Evolutionary conservation across 164 flowering plant genomes (phyloP), one percentile per base, ranked within the genome.

Genomic region (Nymphaea thermarum): DNA sequence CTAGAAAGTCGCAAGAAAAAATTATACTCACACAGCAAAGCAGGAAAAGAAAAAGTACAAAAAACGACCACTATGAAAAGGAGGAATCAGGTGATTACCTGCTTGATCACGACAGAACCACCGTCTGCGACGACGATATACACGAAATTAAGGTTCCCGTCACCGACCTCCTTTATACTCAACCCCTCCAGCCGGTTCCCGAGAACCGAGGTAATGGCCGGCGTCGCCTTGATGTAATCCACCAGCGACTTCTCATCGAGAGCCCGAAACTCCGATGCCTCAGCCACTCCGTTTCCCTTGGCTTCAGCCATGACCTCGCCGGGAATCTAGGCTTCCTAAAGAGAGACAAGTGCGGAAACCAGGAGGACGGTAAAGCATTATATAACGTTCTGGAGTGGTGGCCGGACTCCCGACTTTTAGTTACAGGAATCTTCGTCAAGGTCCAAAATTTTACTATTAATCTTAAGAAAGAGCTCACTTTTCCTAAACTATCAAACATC

Each of bases 121-220:
- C 84, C 89, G 4, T 84, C 55, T 14, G 75, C 62, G 44, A 67
- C 47, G 59, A 87, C 84, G 67, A 87, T 87, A 72, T 74, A 87
- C 36, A 87, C 93, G 66, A 83, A 85, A 72, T 87, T 85, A 67
- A 85, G 85, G 73, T 87, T 87, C 15, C 97, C 98, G 68, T 94
- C 98, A 18, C 98, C 97, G 36, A 94, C 91, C 77, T 94, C 98
- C 75, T 82, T 85, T 71, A 93, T 77, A n/a, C 70, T 62, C 71
- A 94, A 62, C 18, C 71, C 83, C 18, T 84, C 95, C 65, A 82
- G 70, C 66, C 43, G 66, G 76, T 75, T 73, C 0, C 87, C 93
- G 4, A 93, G 80, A 80, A 76, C 78, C 4, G 84, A 80, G n/a
- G 73, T 71, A 7, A 93, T 80, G 55, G 85, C 63, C 3, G 96